Percentiles rank a stretch among this genome's conserved stretches.
Conservation (phyloP, 306 rosid genomes). For the Acacia melanoxylon region DNA sequence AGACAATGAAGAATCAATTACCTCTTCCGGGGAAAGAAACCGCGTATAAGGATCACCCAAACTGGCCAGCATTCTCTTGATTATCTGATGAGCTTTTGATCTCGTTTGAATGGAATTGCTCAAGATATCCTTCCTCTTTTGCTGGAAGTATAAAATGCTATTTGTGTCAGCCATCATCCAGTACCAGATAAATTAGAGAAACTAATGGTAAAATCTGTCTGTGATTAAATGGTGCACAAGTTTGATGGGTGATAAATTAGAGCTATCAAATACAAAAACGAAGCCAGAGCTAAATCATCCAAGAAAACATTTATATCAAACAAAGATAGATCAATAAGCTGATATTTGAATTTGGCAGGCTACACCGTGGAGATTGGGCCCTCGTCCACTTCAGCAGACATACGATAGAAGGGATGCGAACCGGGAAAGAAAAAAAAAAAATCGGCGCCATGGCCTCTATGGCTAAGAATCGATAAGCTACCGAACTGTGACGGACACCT, state of each 20-base stretch:
- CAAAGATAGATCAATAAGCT: not conserved
- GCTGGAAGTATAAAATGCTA: constrained; percentile 45
- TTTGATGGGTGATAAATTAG: not conserved
- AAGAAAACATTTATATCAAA: not conserved
- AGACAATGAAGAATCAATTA: constrained; percentile 30
- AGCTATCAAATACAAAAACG: not conserved
- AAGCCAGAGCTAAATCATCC: too few relatives aligned
- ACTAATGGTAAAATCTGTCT: not conserved
- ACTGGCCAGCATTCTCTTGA: constrained; percentile 78
- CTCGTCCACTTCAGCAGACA: not conserved
- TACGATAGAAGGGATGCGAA: not conserved
- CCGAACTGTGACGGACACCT: not conserved
- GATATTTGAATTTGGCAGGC: not conserved
- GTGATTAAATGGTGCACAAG: not conserved
- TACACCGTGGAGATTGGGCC: not conserved
- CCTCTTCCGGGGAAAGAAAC: constrained; percentile 91
- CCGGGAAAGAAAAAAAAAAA: too few relatives aligned
- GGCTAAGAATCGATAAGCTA: not conserved
- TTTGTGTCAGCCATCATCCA: constrained; percentile 22
- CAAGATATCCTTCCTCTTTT: constrained; percentile 61
- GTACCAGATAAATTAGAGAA: not conserved
- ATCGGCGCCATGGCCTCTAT: not conserved
- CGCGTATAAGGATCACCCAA: constrained; percentile 95
- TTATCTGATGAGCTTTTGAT: constrained; percentile 82
- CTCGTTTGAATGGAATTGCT: constrained; percentile 71